phyloP scores from a whole-genome alignment of 2,329 filamentous ascomycete genomes.

The Talaromyces sp. region DNA sequence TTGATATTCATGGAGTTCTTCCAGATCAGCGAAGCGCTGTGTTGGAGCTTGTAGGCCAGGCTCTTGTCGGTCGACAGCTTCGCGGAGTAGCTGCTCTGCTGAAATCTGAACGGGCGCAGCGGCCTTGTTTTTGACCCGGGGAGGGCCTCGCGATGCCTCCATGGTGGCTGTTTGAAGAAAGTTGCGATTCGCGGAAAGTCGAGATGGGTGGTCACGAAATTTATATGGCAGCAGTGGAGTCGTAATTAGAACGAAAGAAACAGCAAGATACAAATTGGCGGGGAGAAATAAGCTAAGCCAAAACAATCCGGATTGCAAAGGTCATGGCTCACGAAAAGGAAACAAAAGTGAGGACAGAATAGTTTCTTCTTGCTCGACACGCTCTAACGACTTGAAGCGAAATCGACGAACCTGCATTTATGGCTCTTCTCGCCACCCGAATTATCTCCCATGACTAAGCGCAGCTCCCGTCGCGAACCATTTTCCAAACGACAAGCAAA shows the following conservation, averaged over 20 bases:
- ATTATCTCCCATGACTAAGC: slow-evolving; percentile 26
- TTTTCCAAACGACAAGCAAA: background rate
- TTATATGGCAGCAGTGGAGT: no score
- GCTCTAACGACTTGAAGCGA: slow-evolving; percentile 9
- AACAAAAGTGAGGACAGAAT: background rate
- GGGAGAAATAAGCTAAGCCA: no score
- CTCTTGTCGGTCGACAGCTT: slow-evolving; percentile 96
- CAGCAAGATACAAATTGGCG: no score
- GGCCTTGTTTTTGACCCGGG: slow-evolving; percentile 98
- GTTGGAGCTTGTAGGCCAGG: slow-evolving; percentile 84
- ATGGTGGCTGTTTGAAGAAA: slow-evolving; percentile 55
- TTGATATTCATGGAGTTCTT: slow-evolving; percentile 97
- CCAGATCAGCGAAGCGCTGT: slow-evolving; percentile 91
- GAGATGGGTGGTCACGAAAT: background rate
- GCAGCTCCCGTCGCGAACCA: slow-evolving; percentile 10
- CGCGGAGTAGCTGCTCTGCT: slow-evolving; percentile 93
- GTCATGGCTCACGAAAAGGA: no score
- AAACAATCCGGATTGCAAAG: no score
- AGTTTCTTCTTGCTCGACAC: background rate
- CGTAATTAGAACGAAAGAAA: no score
- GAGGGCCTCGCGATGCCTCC: slow-evolving; percentile 89
- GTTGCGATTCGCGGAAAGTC: background rate
- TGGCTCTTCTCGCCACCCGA: slow-evolving; percentile 25
- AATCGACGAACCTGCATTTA: slow-evolving; percentile 20
- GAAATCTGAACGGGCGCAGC: slow-evolving; percentile 89